Evolutionary conservation across 305 asterid genomes (phyloP).

Genomic region (Caryopteris hybrid): DNA sequence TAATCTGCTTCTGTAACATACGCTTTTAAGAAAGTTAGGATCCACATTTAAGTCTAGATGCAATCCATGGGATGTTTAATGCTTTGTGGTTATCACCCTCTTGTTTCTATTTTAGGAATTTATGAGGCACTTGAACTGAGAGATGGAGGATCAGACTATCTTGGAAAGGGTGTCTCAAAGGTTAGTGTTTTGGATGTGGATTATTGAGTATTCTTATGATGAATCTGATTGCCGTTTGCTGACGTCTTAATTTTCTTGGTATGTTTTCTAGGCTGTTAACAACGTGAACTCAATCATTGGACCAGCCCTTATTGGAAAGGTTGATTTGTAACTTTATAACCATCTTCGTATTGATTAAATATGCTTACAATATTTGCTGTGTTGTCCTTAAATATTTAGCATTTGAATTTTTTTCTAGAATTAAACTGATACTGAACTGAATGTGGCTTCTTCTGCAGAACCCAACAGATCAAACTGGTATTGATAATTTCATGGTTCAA

Average conservation of each 20-base stretch:
- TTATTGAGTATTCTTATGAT: neutral
- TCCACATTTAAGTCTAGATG: neutral
- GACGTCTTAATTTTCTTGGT: neutral
- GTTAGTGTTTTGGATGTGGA: slow-evolving; percentile 23
- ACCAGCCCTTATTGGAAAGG: slow-evolving; percentile 90
- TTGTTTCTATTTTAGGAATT: slow-evolving; percentile 33
- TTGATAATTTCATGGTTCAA: slow-evolving; percentile 89
- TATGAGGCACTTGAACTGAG: slow-evolving; percentile 87
- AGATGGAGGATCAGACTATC: slow-evolving; percentile 88
- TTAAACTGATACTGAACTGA: neutral
- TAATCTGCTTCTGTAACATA: neutral
- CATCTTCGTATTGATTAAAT: neutral
- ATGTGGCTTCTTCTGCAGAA: slow-evolving; percentile 39
- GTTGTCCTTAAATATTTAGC: neutral
- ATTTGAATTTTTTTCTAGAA: neutral
- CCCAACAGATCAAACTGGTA: slow-evolving; percentile 77
- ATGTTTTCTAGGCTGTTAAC: slow-evolving; percentile 52
- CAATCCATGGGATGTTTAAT: neutral
- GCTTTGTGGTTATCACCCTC: neutral
- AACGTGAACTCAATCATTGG: slow-evolving; percentile 75
- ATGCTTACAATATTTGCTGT: too few relatives aligned
- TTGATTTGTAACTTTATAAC: slow-evolving; percentile 16
- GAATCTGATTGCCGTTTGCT: neutral
- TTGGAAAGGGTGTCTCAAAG: slow-evolving; percentile 91
- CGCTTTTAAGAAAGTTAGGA: neutral